These are phyloP conservation scores for Solanum chacoense DNA, from an alignment of 305 asterid genomes.

Conservation along the genomic window DNA sequence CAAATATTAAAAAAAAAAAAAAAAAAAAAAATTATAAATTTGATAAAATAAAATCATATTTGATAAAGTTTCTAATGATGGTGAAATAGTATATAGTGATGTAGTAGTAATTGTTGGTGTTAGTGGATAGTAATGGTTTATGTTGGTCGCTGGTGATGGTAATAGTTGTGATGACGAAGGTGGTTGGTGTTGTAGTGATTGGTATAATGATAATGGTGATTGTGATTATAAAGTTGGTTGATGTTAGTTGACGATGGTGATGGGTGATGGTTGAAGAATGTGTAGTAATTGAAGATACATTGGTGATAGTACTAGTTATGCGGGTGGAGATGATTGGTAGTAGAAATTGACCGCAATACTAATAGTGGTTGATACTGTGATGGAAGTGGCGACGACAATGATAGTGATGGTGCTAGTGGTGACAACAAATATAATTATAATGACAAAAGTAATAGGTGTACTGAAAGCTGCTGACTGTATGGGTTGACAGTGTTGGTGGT, in stretches of 20 bases:
- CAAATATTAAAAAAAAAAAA: background rate
- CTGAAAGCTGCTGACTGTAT: background rate
- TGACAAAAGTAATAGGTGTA: background rate
- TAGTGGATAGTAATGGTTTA: background rate
- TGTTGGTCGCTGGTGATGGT: background rate
- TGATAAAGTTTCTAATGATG: background rate
- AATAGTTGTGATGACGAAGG: background rate
- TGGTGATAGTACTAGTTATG: background rate
- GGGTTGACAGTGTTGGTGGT: background rate
- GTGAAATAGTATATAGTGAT: background rate
- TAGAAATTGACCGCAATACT: background rate
- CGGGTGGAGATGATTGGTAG: background rate
- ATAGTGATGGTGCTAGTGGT: background rate
- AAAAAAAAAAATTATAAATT: too few species aligned
- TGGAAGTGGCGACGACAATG: background rate
- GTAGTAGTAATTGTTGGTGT: background rate
- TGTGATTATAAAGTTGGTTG: background rate
- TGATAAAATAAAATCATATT: background rate
- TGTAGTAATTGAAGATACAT: background rate
- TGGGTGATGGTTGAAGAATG: background rate
- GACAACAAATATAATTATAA: background rate
- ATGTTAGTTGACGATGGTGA: background rate
- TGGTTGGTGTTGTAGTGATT: too few species aligned
- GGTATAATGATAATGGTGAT: accelerated
- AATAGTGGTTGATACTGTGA: background rate